Conservation (phyloP, 129 eudicot genomes). For the Tagetes erecta region DNA sequence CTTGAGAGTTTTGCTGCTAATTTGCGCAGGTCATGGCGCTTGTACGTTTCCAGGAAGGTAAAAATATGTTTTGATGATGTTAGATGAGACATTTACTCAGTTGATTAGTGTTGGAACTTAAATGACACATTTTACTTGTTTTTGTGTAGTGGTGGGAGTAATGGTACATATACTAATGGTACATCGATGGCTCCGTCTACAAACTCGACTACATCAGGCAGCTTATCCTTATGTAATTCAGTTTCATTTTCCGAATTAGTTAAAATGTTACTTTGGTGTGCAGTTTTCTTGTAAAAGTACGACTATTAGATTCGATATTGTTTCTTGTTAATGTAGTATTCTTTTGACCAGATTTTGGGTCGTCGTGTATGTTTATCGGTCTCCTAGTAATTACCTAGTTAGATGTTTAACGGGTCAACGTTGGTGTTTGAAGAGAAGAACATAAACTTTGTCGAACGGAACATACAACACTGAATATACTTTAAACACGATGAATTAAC, state of each 20-base stretch:
- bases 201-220: slow-evolving; percentile 31
- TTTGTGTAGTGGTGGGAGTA: slow-evolving; percentile 28
- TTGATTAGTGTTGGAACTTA: background rate
- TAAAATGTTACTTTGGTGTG: background rate
- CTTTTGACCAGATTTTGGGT: background rate
- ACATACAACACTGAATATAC: slow-evolving; percentile 41
- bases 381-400: background rate
- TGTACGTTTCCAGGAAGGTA: slow-evolving; percentile 36
- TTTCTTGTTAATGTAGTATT: background rate
- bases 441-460: slow-evolving; percentile 65
- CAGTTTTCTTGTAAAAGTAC: slow-evolving; percentile 24
- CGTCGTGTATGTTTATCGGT: background rate
- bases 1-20: background rate
- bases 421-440: slow-evolving; percentile 78
- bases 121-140: background rate
- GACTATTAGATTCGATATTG: background rate
- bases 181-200: slow-evolving; percentile 32
- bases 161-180: slow-evolving; percentile 20
- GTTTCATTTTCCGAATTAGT: background rate
- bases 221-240: background rate
- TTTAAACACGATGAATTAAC: no score
- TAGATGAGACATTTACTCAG: background rate
- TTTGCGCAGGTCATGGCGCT: slow-evolving; percentile 33
- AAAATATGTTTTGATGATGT: background rate
- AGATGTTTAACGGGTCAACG: slow-evolving; percentile 52